A percentile compares a stretch with the other conserved stretches of the same genome.
These are phyloP conservation scores for Triticum monococcum DNA, from an alignment of 176 grass and related monocot species.

Conservation along the genomic window DNA sequence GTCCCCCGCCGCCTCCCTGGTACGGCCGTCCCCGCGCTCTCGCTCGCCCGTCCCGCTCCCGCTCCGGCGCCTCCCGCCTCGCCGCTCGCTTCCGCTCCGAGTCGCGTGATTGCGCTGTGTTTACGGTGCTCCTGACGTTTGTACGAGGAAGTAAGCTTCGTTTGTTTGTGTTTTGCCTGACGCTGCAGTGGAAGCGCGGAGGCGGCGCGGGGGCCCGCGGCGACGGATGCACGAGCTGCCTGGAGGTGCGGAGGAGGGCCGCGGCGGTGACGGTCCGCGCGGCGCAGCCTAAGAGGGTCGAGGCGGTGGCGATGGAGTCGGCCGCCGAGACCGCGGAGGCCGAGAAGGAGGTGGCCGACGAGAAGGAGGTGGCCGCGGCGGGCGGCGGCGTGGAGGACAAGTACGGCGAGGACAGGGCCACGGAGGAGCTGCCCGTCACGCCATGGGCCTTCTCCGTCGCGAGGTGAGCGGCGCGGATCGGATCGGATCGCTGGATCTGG, in stretches of 20 bases:
- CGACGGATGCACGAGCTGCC: conserved; percentile 30
- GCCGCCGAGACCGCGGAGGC: conserved; percentile 29
- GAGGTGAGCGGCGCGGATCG: conserved; percentile 52
- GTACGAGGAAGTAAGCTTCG: neutral
- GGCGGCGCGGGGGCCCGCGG: conserved; percentile 29
- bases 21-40: neutral
- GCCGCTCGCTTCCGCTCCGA: no score
- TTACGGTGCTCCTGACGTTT: neutral
- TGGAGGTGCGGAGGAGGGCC: conserved; percentile 40
- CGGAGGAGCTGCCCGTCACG: conserved; percentile 75
- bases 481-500: conserved; percentile 37
- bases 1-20: conserved; percentile 24
- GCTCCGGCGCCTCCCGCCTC: neutral
- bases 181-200: conserved; percentile 47
- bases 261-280: conserved; percentile 32
- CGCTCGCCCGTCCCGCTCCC: neutral
- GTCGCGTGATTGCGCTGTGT: neutral
- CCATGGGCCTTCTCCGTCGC: conserved; percentile 88
- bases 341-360: neutral
- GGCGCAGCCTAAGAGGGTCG: conserved; percentile 32
- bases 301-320: conserved; percentile 38
- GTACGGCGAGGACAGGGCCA: conserved; percentile 65
- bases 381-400: conserved; percentile 38
- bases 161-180: neutral
- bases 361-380: conserved; percentile 17